Base-by-base conservation (phyloP, 1,284 basidiomycete species). In the Cutaneotrichosporon sp. region DNA sequence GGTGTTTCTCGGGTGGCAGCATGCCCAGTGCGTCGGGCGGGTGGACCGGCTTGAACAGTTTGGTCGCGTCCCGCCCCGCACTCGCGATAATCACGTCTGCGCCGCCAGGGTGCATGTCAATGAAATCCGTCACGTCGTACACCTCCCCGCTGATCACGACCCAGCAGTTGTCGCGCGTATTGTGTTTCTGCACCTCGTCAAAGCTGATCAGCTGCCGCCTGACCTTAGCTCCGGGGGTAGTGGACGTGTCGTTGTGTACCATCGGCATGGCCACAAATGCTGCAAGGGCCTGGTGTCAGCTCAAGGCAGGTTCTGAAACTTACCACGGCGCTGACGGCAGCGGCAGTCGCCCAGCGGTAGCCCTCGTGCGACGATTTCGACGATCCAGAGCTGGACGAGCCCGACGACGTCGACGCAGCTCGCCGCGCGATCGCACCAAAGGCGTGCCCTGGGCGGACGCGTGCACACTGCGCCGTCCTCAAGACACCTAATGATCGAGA, bases 101-200 rank as follows among this genome's bases (percentile, higher is more conserved):
- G 8, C 81, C 81, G 20, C 80, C 81, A 0, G 82, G 82, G 59
- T 83, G 82, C 43, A 72, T 64, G 23, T 77, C 75, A 42, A 94
- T 75, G 69, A 94, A 93, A 12, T 84, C 10, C 90, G 47, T 93
- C 53, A 94, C 86, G 56, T 75, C 72, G 60, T 74, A 75, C 15
- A 75, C 69, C 15, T 72, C 69, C 5, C 73, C 72, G 33, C 81
- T 78, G 59, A 92, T 87, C 63, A 93, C 84, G 57, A 94, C 86
- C 91, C 90, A 93, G 73, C 88, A 90, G 45, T 76, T 76, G 20
- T 79, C 77, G 22, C 61, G 59, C 22, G 65, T 74, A 56, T 75
- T 78, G 68, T 84, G 81, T 64, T 79, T 77, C 62, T 77, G 74
- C 4, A 84, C 78, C 60, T 83, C 80, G 5, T 77, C 69, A 62